These are phyloP conservation scores for Lentinula edodes DNA, from an alignment of 768 basidiomycete genomes.

Conservation along the genomic window DNA sequence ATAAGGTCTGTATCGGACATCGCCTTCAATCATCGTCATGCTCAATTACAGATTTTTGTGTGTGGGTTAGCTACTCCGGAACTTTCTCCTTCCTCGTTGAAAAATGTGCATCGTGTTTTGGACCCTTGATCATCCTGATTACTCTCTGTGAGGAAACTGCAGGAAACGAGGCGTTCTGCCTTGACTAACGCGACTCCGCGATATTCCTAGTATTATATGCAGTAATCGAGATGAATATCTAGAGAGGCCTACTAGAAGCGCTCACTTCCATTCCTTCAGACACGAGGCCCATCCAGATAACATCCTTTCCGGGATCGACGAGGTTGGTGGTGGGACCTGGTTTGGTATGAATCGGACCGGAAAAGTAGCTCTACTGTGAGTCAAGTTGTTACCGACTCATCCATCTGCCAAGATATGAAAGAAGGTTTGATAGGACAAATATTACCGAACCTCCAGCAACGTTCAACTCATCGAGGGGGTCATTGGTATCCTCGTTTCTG, in stretches of 20 bases:
- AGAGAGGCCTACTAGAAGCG: constrained; percentile 56
- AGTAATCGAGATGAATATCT: constrained; percentile 77
- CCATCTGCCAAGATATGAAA: constrained; percentile 4
- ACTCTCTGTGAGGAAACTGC: constrained; percentile 59
- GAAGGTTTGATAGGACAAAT: constrained; percentile 57
- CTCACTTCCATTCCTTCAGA: constrained; percentile 65
- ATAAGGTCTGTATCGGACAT: background rate
- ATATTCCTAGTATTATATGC: constrained; percentile 52
- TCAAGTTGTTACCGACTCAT: constrained; percentile 10
- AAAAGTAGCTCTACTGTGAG: constrained; percentile 69
- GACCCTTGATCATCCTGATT: constrained; percentile 70
- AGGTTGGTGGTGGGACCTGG: constrained; percentile 77
- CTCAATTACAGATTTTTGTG: background rate
- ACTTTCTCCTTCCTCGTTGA: background rate
- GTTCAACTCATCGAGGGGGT: constrained; percentile 60
- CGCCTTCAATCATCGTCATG: background rate
- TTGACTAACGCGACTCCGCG: constrained; percentile 6
- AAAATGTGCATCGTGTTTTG: constrained; percentile 78
- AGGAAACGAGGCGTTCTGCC: constrained; percentile 6
- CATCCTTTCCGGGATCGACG: constrained; percentile 73
- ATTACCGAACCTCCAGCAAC: constrained; percentile 61
- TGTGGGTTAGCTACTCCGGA: background rate
- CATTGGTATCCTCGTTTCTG: constrained; percentile 64
- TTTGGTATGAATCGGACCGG: constrained; percentile 66
- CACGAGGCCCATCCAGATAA: constrained; percentile 19